Evolutionary conservation across 140 eudicot genomes (phyloP), one percentile per base, ranked within the genome.

Genomic region (Bidens hawaiensis): DNA sequence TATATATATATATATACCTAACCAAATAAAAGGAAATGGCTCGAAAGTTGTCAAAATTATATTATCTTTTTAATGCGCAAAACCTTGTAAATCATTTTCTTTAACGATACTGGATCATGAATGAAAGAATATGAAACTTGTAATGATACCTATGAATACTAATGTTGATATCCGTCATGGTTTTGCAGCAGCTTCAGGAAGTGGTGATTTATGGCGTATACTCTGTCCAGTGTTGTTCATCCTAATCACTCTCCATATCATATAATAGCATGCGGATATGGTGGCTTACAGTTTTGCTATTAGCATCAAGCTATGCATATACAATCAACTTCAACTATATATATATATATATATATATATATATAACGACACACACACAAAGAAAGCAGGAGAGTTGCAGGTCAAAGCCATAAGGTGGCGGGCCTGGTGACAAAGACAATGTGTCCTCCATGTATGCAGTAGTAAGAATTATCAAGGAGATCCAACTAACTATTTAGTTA

Each of bases 401-500:
- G 83, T 72, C 80, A 53, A 82, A 82, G 89, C 89, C 89, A 82
- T 76, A 76, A 68, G 52, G 82, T 78, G 89, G 85, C 89, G 69
- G 85, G 80, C 89, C 89, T 41, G 18, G 27, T 13, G 41, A 54
- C 8, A 42, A n/a, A 42, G 59, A 40, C 73, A 62, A 60, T 56
- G 54, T 45, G 48, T 45, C 27, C 59, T n/a, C n/a, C n/a, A n/a
- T n/a, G n/a, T n/a, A 62, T 76, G 77, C 77, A 64, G 77, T 54
- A 64, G 77, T 54, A n/a, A n/a, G n/a, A n/a, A 53, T 64, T 64
- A 72, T 72, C 77, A 72, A 72, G 52, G 65, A 72, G 77, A 72
- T 72, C 77, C 77, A n/a, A n/a, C n/a, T n/a, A 64, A 69, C 49
- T n/a, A n/a, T n/a, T 38, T 69, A 53, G 60, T 41, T 27, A 63